phyloP scores from a whole-genome alignment of 2,329 filamentous ascomycete species.

The Bimuria novae-zelandiae region DNA sequence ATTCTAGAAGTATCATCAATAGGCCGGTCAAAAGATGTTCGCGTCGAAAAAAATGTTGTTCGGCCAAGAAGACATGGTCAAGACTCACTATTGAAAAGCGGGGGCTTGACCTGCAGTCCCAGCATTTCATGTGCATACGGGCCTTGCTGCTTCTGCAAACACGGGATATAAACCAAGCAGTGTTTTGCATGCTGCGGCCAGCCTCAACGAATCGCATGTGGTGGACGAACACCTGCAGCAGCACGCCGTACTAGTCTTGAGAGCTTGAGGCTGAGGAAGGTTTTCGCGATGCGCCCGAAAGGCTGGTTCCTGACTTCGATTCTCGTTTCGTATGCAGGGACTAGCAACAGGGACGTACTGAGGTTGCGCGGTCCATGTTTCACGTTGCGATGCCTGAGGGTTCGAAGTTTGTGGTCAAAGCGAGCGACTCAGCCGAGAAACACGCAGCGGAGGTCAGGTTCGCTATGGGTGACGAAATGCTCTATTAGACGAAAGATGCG shows the following conservation, averaged over 20 bases:
- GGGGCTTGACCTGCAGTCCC: not conserved
- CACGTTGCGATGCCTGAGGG: slow-evolving; percentile 8
- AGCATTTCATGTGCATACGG: not conserved
- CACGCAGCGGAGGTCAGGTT: not conserved
- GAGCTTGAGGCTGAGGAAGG: slow-evolving; percentile 15
- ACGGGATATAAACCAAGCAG: not conserved
- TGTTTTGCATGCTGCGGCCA: slow-evolving; percentile 5
- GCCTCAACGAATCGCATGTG: not conserved
- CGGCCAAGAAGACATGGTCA: not conserved
- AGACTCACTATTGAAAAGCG: slow-evolving; percentile 1
- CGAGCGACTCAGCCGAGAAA: not conserved
- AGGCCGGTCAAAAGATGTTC: not conserved
- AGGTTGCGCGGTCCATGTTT: slow-evolving; percentile 15
- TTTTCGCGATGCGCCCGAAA: not conserved
- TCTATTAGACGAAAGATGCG: not conserved
- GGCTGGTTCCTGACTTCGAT: slow-evolving; percentile 27
- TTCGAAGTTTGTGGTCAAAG: not conserved
- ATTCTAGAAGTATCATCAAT: not conserved
- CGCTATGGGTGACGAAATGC: not conserved
- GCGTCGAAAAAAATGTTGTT: not conserved
- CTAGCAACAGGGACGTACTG: slow-evolving; percentile 11
- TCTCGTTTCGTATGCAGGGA: slow-evolving; percentile 34
- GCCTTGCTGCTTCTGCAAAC: not conserved
- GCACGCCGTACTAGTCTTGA: too few species aligned
- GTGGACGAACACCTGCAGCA: too few species aligned